phyloP scores from a whole-genome alignment of 495 filamentous ascomycete genomes.

The Talaromyces liani region DNA sequence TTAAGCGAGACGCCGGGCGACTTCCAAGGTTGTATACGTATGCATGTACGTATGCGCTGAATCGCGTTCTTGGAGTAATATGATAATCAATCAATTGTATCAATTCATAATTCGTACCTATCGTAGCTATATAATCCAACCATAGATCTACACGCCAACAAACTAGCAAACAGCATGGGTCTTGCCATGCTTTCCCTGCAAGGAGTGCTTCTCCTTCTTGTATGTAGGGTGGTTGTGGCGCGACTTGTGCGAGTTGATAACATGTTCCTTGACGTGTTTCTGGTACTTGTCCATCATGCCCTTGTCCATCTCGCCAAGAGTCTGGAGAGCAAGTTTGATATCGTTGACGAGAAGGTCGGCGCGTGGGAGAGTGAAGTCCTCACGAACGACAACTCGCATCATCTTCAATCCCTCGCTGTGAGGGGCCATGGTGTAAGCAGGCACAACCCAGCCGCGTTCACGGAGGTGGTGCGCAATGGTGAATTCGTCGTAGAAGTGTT shows the following conservation, averaged over 20 bases:
- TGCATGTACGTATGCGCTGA: not conserved
- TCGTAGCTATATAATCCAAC: not conserved
- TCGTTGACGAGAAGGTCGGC: conserved; percentile 68
- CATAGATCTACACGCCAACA: not conserved
- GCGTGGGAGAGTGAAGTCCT: conserved; percentile 73
- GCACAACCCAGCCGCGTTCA: conserved; percentile 80
- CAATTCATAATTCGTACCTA: not conserved
- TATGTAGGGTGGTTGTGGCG: conserved; percentile 59
- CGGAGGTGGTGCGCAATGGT: conserved; percentile 75
- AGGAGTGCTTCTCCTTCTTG: conserved; percentile 67
- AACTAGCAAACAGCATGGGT: conserved; percentile 73
- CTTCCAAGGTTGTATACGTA: not conserved
- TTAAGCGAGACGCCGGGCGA: not conserved
- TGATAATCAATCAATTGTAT: not conserved
- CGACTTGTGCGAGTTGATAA: conserved; percentile 45
- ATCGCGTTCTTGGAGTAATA: not conserved
- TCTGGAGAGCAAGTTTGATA: conserved; percentile 60
- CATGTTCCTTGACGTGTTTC: conserved; percentile 49
- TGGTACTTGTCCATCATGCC: conserved; percentile 57
- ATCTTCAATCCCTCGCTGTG: conserved; percentile 70
- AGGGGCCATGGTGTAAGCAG: conserved; percentile 92
- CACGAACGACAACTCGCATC: conserved; percentile 81
- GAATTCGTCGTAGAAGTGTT: conserved; percentile 74
- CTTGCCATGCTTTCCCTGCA: conserved; percentile 86
- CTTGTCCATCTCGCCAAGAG: conserved; percentile 66